Evolutionary conservation across 352 stramenopile genomes (phyloP).

Genomic region (Paralagenidium karlingii): DNA sequence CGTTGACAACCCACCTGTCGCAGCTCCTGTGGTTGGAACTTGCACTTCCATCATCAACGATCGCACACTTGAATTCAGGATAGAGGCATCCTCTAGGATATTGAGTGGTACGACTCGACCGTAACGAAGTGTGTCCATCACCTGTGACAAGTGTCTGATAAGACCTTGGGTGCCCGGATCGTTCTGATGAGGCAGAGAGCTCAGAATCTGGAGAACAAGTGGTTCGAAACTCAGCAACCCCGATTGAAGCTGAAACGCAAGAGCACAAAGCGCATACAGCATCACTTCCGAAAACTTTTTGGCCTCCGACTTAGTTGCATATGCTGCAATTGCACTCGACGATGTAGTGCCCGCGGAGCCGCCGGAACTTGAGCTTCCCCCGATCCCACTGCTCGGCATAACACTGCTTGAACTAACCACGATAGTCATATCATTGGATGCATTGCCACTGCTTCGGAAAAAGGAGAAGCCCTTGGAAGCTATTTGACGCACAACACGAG

Average conservation of each 20-base stretch:
- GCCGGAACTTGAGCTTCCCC: not conserved
- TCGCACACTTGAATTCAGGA: constrained; percentile 25
- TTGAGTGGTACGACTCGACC: constrained; percentile 26
- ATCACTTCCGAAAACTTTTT: constrained; percentile 55
- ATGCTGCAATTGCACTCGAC: constrained; percentile 18
- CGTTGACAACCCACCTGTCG: constrained; percentile 7
- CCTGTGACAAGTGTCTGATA: constrained; percentile 31
- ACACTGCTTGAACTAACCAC: not conserved
- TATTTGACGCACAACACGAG: constrained; percentile 60
- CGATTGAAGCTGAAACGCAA: constrained; percentile 64
- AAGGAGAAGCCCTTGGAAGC: constrained; percentile 46
- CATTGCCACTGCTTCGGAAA: constrained; percentile 20
- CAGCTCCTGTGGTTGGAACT: constrained; percentile 10
- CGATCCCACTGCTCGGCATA: constrained; percentile 4
- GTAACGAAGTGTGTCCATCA: constrained; percentile 34
- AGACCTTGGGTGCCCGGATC: constrained; percentile 21
- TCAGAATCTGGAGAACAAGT: constrained; percentile 49
- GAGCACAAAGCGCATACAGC: constrained; percentile 53
- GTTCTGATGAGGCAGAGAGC: constrained; percentile 26
- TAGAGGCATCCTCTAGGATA: constrained; percentile 37
- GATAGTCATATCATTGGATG: not conserved
- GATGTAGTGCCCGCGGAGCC: not conserved
- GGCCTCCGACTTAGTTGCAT: constrained; percentile 44
- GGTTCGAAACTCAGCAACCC: constrained; percentile 66
- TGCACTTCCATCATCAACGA: constrained; percentile 23